Base-by-base conservation (phyloP, 495 filamentous ascomycete species). In the Xylaria curta region DNA sequence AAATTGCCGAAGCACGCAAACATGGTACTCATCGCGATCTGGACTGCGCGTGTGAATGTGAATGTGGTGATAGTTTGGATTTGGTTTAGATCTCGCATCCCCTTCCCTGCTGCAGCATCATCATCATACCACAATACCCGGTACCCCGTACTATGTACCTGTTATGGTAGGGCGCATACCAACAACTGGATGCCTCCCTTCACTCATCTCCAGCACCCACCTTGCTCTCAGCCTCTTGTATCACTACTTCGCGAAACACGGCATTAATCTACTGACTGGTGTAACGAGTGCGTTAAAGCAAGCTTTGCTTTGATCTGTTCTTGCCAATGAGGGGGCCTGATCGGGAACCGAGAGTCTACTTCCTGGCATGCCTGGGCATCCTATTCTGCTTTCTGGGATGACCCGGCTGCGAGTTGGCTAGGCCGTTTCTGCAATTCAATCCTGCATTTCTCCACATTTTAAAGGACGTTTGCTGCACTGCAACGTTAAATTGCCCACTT, bases 391-490 rank as follows among this genome's bases (percentile, higher is more conserved):
- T 26, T 15, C 26, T 38, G 12, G 40, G 61, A 49, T 53, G 63
- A 38, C 63, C 49, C 51, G 66, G 66, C 38, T 46, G 12, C 3
- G 26, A 44, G 21, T 63, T 70, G 31, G 68, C 61, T 70, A 49
- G 40, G 31, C 59, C 68, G 28, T 21, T 63, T 69, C 59, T 61
- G 54, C 56, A 62, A 24, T 51, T 49, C 36, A 28, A 58, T 63
- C 38, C 56, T 62, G 49, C 36, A 44, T 42, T 51, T 67, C 65
- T 67, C 65, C 65, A 67, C 65, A 56, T 28, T 67, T 62, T 62
- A 63, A 69, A 69, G 38, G 26, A 40, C 47, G 65, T 70, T 49
- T 38, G 46, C 46, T 70, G 51, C 68, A 47, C 28, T 63, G 44
- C 46, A 49, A 51, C 56, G 33, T 47, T 21, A 8, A 66, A 66